Evolutionary conservation across 768 basidiomycete genomes (phyloP).

Genomic region (Mycena leptocephala): DNA sequence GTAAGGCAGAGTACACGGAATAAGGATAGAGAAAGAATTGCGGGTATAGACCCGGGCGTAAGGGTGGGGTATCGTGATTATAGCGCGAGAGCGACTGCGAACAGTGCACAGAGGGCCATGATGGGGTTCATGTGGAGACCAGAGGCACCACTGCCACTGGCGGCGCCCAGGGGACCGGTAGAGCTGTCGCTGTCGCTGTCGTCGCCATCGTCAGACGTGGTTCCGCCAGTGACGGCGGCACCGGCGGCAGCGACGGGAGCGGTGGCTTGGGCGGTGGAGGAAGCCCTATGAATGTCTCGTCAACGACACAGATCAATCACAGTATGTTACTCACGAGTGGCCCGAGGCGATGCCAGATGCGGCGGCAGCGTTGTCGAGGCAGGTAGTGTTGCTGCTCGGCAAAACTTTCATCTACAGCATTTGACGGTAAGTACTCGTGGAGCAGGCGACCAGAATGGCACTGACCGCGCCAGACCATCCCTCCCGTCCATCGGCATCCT

Average conservation of each 20-base stretch:
- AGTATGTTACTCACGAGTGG: slow-evolving; percentile 14
- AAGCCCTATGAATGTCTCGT: background rate
- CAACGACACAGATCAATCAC: background rate
- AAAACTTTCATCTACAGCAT: slow-evolving; percentile 56
- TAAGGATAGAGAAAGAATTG: slow-evolving; percentile 22
- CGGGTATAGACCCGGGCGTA: slow-evolving; percentile 34
- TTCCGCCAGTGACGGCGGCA: slow-evolving; percentile 25
- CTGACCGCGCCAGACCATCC: slow-evolving; percentile 79
- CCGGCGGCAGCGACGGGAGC: slow-evolving; percentile 28
- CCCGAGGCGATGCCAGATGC: slow-evolving; percentile 1
- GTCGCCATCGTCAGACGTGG: slow-evolving; percentile 9
- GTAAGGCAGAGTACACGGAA: slow-evolving; percentile 27
- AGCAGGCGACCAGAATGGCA: slow-evolving; percentile 31
- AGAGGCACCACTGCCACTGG: slow-evolving; percentile 61
- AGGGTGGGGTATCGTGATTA: slow-evolving; percentile 41
- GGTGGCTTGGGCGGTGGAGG: slow-evolving; percentile 4
- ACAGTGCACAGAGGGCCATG: slow-evolving; percentile 59
- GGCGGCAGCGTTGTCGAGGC: slow-evolving; percentile 45
- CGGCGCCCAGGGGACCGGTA: slow-evolving; percentile 59
- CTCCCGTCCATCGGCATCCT: slow-evolving; percentile 70
- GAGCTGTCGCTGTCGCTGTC: slow-evolving; percentile 5
- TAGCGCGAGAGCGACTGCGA: slow-evolving; percentile 47
- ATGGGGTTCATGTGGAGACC: slow-evolving; percentile 59
- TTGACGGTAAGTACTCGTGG: slow-evolving; percentile 11
- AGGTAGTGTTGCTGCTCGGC: slow-evolving; percentile 56